Base-by-base conservation (phyloP, 2,329 filamentous ascomycete species). In the Paecilomyces fulvus region DNA sequence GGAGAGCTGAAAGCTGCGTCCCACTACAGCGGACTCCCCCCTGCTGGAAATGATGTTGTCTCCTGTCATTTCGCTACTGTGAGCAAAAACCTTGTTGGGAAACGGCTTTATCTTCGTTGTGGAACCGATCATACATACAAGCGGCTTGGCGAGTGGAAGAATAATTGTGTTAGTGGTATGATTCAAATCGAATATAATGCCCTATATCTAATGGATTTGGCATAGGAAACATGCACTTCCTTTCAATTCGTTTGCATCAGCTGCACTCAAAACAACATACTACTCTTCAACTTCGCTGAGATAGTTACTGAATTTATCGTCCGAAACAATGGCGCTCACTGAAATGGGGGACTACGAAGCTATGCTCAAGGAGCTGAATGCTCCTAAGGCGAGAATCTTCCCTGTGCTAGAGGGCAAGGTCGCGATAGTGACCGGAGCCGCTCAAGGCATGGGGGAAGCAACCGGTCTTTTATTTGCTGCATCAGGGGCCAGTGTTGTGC, bases 401-500 rank as follows among this genome's bases (percentile, higher is more conserved):
- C 55, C 51, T 20, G 30, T 31, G 10, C 55, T 56, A 7, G 30
- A 53, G 25, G 43, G 30, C 8, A 53, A 57, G n/a, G 28, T 49
- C 21, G 51, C 52, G 21, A 51, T 70, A 14, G 37, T 70, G 4
- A 70, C 67, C 0, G 68, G 66, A 9, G 67, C 57, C 14, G 62
- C 63, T 10, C 61, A 65, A 49, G 70, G 68, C 1, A 71, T 71
- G 58, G 68, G 69, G 10, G 65, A 64, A 57, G 63, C 65, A 4
- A 67, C 63, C 0, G 65, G 65, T 4, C 59, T 61, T 11, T 59
- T 91, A 5, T 92, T 92, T 64, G 87, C 87, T 2, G 89, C 88
- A 55, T 88, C 92, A 70, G 89, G 89, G 23, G 88, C 89, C 25
- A 88, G 85, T 67, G 88, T 94, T 0, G 78, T 92, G n/a, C 78